Evolutionary conservation across 2,329 filamentous ascomycete genomes (phyloP), one percentile per base, ranked within the genome.

Genomic region (Sclerotinia minor): DNA sequence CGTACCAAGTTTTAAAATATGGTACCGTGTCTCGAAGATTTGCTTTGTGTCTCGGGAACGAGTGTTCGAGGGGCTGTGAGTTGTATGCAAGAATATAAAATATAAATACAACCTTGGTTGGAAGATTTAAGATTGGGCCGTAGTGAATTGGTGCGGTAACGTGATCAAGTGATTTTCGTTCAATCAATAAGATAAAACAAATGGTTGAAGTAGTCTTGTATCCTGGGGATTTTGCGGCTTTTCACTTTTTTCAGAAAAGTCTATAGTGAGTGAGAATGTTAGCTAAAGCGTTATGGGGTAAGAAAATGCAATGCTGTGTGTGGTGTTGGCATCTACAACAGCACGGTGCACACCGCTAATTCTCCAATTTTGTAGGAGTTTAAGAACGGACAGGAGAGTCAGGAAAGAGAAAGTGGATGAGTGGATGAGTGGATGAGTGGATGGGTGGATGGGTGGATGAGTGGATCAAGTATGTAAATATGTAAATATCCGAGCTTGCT

Each of bases 21-120:
- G 67, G 67, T 64, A 67, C 55, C 32, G 52, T 71, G 72, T 74
- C 69, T 74, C 64, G 60, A 69, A 68, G 54, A 52, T 70, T 70
- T 69, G 65, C 69, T 64, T 55, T 71, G 50, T 76, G 75, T 76
- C 70, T 76, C 74, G 75, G 74, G 71, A 68, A 71, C 55, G 53
- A 67, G 68, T 68, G 45, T 70, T 71, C 69, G 65, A 68, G 68
- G 71, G 69, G 69, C 64, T 70, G 54, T 67, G n/a, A 50, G 65
- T 68, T 70, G 69, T 67, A 57, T 61, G 67, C 60, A 68, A 68
- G 65, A 55, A 67, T 26, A n/a, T 35, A 21, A 65, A 15, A 50
- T 50, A 13, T 17, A 38, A 61, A 50, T 35, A 49, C 11, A 54
- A 54, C 7, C 26, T 54, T 54, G 21, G 47, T 38, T 61, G 45